Evolutionary conservation across 2,329 filamentous ascomycete genomes (phyloP).

Genomic region (Zymoseptoria pseudotritici): DNA sequence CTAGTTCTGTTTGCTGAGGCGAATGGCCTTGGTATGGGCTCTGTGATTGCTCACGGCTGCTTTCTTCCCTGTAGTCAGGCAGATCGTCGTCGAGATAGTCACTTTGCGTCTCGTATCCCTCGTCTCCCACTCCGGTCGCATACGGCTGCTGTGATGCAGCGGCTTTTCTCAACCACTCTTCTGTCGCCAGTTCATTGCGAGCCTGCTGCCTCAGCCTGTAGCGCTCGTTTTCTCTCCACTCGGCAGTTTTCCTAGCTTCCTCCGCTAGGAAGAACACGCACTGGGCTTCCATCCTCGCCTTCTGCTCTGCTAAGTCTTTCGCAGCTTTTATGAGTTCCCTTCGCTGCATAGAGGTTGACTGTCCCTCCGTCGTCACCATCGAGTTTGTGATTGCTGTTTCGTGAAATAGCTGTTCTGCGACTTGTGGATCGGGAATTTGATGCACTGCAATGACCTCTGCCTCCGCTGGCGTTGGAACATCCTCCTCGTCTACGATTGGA

Average conservation of each 20-base stretch:
- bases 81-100: background rate
- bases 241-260: background rate
- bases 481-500: no score
- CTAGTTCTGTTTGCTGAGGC: background rate
- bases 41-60: background rate
- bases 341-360: no score
- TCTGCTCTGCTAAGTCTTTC: background rate
- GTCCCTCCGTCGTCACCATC: no score
- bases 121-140: background rate
- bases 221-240: background rate
- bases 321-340: background rate
- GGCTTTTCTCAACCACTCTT: background rate
- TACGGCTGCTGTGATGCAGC: background rate
- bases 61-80: background rate
- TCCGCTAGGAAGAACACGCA: no score
- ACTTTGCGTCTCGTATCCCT: background rate
- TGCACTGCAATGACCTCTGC: background rate
- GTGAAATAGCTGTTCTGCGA: background rate
- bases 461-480: background rate
- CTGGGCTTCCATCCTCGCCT: background rate
- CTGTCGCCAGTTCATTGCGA: background rate
- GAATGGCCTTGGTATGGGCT: background rate
- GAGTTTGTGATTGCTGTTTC: no score
- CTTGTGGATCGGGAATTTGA: background rate
- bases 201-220: background rate